These are phyloP conservation scores for Zygosaccharomyces pseudorouxii DNA, from an alignment of 805 yeast species.

Conservation along the genomic window DNA sequence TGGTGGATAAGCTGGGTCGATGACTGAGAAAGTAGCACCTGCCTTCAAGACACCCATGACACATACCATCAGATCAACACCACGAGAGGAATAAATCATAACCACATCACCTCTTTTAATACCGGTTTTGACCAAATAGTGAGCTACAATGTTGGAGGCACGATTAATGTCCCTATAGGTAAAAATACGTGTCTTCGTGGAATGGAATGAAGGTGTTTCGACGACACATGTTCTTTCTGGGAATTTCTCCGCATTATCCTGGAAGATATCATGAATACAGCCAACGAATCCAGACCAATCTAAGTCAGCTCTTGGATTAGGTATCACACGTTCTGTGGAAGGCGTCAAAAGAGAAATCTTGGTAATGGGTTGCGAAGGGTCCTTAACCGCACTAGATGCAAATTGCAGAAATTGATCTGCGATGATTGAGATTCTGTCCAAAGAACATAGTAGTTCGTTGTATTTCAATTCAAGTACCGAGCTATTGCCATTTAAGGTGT, in stretches of 20 bases:
- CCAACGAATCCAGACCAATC: constrained; percentile 93
- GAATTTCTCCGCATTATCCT: constrained; percentile 72
- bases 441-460: constrained; percentile 70
- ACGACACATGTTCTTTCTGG: constrained; percentile 91
- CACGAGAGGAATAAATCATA: constrained; percentile 96
- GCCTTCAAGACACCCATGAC: constrained; percentile 98
- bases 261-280: constrained; percentile 93
- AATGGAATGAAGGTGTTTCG: constrained; percentile 69
- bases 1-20: constrained; percentile 98
- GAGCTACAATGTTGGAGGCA: constrained; percentile 90
- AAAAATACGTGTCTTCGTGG: constrained; percentile 61
- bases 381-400: constrained; percentile 35
- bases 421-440: constrained; percentile 61
- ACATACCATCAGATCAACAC: constrained; percentile 93
- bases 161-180: constrained; percentile 84
- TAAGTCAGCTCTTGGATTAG: constrained; percentile 81
- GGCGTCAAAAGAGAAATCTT: constrained; percentile 63
- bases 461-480: constrained; percentile 38
- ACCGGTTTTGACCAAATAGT: constrained; percentile 75
- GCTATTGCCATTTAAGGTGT: constrained; percentile 8
- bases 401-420: constrained; percentile 70
- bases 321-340: constrained; percentile 57
- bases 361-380: constrained; percentile 47
- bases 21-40: constrained; percentile 97
- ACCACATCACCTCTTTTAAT: constrained; percentile 90